phyloP scores from a whole-genome alignment of 2,329 filamentous ascomycete genomes.

The Aspergillus brasiliensis region DNA sequence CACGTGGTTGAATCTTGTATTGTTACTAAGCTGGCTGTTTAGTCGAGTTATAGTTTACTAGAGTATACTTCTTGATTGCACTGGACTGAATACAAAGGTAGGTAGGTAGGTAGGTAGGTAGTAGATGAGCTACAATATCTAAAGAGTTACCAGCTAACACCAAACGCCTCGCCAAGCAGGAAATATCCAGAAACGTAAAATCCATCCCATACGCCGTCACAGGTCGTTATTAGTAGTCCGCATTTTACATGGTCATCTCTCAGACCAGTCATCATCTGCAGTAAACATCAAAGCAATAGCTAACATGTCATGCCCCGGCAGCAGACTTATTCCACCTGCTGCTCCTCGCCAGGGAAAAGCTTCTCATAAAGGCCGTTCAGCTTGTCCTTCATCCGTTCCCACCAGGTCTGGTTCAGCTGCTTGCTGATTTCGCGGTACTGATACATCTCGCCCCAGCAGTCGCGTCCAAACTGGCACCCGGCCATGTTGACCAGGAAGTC shows the following conservation, averaged over 20 bases:
- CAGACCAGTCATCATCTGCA: not conserved
- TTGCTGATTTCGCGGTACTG: constrained; percentile 90
- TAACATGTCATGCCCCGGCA: not conserved
- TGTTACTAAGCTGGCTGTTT: too few relatives aligned
- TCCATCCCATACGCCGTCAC: not conserved
- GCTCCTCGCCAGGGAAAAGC: constrained; percentile 17
- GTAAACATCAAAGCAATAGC: not conserved
- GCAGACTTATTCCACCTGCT: not conserved
- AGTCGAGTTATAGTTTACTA: too few relatives aligned
- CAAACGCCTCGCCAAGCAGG: not conserved
- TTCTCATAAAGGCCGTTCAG: constrained; percentile 24
- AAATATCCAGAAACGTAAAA: not conserved
- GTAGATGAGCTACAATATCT: not conserved
- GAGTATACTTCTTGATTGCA: too few relatives aligned
- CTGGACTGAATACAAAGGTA: not conserved
- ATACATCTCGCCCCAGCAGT: constrained; percentile 99
- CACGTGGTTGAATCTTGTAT: not conserved
- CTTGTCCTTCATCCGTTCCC: constrained; percentile 63
- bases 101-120: not conserved
- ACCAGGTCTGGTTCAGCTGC: constrained; percentile 78
- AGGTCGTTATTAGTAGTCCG: not conserved
- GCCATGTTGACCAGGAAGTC: constrained; percentile 99
- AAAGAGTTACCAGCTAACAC: not conserved
- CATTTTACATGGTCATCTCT: not conserved
- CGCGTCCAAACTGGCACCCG: constrained; percentile 92